These are phyloP conservation scores for Aegle marmelos DNA, from an alignment of 345 rosid genomes.

Conservation along the genomic window DNA sequence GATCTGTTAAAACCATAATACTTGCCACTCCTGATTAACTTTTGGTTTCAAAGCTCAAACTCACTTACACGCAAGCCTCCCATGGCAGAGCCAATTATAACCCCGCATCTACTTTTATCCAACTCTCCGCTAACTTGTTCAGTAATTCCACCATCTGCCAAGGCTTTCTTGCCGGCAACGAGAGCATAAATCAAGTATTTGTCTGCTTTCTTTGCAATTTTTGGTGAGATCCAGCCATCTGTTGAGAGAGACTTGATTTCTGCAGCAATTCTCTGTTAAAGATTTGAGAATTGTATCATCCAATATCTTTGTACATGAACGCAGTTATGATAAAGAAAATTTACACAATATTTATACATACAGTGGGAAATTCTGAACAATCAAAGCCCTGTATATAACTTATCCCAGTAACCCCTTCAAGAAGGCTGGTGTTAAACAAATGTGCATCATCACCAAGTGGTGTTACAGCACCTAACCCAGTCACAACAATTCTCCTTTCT, in stretches of 20 bases:
- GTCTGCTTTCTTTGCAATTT: constrained; percentile 51
- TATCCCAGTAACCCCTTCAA: constrained; percentile 53
- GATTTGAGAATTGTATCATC: neutral
- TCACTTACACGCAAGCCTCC: constrained; percentile 53
- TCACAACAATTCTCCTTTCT: constrained; percentile 49
- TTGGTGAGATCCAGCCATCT: constrained; percentile 54
- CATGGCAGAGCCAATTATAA: constrained; percentile 54
- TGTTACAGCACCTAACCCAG: constrained; percentile 54
- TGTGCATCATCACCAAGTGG: constrained; percentile 53
- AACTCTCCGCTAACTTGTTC: constrained; percentile 37
- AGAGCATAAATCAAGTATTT: constrained; percentile 58
- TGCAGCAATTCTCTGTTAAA: constrained; percentile 51
- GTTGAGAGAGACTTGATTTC: constrained; percentile 53
- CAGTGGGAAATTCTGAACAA: constrained; percentile 49
- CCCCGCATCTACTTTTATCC: constrained; percentile 52
- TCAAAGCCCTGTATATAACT: constrained; percentile 51
- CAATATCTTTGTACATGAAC: neutral
- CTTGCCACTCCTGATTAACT: too few relatives aligned
- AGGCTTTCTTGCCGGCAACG: constrained; percentile 59
- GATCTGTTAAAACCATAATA: too few relatives aligned
- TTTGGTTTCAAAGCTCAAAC: neutral
- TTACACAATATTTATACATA: constrained; percentile 3
- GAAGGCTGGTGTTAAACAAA: constrained; percentile 45
- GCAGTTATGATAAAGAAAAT: neutral
- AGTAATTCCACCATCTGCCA: constrained; percentile 53